Base-by-base conservation (phyloP, 2,329 filamentous ascomycete species). In the Fonsecaea nubica region DNA sequence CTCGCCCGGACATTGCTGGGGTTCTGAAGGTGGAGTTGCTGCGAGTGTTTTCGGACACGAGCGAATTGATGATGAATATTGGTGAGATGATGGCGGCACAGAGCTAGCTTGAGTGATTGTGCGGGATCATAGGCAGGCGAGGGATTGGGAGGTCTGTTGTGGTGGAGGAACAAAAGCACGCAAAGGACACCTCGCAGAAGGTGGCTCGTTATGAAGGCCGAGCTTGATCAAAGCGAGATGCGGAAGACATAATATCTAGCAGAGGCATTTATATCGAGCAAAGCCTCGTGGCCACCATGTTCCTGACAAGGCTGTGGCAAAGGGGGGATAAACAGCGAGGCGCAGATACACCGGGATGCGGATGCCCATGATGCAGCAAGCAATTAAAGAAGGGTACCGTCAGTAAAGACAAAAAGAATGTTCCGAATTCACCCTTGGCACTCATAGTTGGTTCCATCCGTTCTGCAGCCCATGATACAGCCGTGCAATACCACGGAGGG, bases 381-480 rank as follows among this genome's bases (percentile, higher is more conserved):
- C 25, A 25, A 25, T 25, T 25, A 25, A 25, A 25, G 2, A 25
- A 25, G 25, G 2, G 25, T 3, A 25, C 25, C 25, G 25, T 25
- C 25, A 25, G 25, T 25, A 25, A 25, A 25, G 0, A 25, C 25
- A 25, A 25, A 25, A 25, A 25, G 25, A 25, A 25, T 25, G 25
- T 25, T 25, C 25, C 25, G 25, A 25, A 25, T 25, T 25, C 25
- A 25, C 25, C 25, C 25, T 25, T 25, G 25, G 4, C 66, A 57
- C 36, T 64, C 32, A 6, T 57, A 56, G n/a, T 61, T 21, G 1
- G 53, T 68, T 1, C 72, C 73, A 42, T 77, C 72, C 9, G 67
- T 71, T 4, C 57, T 62, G 35, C 75, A 67, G 4, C 73, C 73
- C 1, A 66, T 72, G 32, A 75, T 68, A 0, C 67, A 62, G 33